Conservation (phyloP, 768 basidiomycete species). For the Boletus bicolor region DNA sequence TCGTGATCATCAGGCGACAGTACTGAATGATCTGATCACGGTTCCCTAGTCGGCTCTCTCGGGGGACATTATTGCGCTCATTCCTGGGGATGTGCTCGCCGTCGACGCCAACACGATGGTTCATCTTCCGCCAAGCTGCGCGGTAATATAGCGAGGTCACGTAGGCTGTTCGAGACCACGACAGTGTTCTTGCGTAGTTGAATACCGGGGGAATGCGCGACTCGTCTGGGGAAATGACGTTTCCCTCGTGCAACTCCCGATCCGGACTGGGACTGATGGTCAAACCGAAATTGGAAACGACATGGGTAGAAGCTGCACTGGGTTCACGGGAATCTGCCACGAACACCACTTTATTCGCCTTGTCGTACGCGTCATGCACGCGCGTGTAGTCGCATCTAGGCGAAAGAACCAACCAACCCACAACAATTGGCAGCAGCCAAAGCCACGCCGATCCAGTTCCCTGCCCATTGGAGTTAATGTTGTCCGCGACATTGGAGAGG, state of each 20-base stretch:
- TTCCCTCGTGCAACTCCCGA: neutral
- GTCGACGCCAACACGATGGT: conserved; percentile 2
- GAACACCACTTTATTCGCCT: conserved; percentile 11
- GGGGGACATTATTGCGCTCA: neutral
- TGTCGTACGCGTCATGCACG: conserved; percentile 20
- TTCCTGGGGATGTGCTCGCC: neutral
- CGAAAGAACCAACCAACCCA: conserved; percentile 41
- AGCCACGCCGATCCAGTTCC: conserved; percentile 41
- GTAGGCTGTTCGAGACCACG: conserved; percentile 21
- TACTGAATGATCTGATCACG: conserved; percentile 19
- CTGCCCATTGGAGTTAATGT: conserved; percentile 35
- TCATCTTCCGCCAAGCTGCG: conserved; percentile 11
- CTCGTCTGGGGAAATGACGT: conserved; percentile 24
- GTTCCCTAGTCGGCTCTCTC: conserved; percentile 18
- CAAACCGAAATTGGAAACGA: conserved; percentile 10
- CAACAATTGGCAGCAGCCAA: conserved; percentile 41
- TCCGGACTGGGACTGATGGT: conserved; percentile 13
- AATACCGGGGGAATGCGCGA: conserved; percentile 22
- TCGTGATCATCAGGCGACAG: conserved; percentile 10
- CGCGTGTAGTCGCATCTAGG: conserved; percentile 38
- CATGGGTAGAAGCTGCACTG: neutral
- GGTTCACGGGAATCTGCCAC: neutral
- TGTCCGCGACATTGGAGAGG: conserved; percentile 10
- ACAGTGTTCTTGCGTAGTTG: conserved; percentile 22
- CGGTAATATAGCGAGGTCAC: conserved; percentile 16